Base-by-base conservation (phyloP, 2,329 filamentous ascomycete genomes). In the Polytolypa hystricis region DNA sequence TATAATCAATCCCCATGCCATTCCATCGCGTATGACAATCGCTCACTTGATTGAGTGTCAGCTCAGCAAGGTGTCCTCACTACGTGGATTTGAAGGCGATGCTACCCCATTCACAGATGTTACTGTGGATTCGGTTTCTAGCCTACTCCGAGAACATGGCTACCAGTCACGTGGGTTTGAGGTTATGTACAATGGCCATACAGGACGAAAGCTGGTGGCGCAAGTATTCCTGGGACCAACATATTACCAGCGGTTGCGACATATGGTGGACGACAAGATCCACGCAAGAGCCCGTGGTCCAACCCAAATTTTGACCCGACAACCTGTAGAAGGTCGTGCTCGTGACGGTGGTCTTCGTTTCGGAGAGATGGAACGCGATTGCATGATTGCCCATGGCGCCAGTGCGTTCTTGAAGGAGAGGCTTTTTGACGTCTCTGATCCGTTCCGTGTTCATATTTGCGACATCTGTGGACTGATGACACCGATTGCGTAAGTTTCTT, bases 251-350 rank as follows among this genome's bases (percentile, higher is more conserved):
- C 86, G 93, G 62, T 75, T 98, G 42, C 81, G 91, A 46, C 93
- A 98, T 66, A 98, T 98, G 93, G 93, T 98, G 50, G 91, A 98
- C 60, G 91, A 98, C 71, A 98, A 98, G 74, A 98, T 98, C 52
- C 91, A 98, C 66, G 93, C 91, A n/a, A 83, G 93, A 64, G 91
- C 93, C 10, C 81, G 91, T 58, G 91, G 93, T 23, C 91, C 91
- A 1, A 84, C 94, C 15, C 91, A 98, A 65, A 98, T 98, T 54
- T 76, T 98, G 66, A 98, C 91, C 2, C 74, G 93, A 40, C 91
- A 98, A 62, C 91, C 91, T 12, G 91, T 98, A 10, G 91, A 98
- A 66, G 91, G 91, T 81, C 84, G 93, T 76, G 91, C 91, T 3
- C 73, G 93, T 64, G 93, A 98, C 58, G 91, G 91, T 73, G 91